phyloP scores from a whole-genome alignment of 306 rosid genomes.

The Arachis hypogaea region DNA sequence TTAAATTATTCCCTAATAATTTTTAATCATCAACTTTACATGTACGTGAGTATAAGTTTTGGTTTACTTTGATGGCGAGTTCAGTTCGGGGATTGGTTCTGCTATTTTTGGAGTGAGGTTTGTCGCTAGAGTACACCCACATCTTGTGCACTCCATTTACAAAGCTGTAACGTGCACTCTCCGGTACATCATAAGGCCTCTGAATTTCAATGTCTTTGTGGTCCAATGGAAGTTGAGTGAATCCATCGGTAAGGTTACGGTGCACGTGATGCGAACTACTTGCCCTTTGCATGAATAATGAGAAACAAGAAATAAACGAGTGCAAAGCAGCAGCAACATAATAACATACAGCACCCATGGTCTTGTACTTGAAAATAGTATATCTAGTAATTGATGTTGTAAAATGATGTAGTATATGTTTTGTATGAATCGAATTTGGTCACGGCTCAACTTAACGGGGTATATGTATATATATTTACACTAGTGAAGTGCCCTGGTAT shows the following conservation, averaged over 20 bases:
- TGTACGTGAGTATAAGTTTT: background rate
- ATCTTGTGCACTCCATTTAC: constrained; percentile 35
- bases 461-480: no score
- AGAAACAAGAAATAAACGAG: background rate
- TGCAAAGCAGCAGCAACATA: background rate
- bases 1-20: no score
- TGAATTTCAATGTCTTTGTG: constrained; percentile 14
- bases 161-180: constrained; percentile 35
- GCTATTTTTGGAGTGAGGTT: constrained; percentile 29
- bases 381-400: no score
- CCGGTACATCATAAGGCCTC: constrained; percentile 36
- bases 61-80: constrained; percentile 22
- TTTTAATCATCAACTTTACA: no score
- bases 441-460: background rate
- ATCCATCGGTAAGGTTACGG: constrained; percentile 31
- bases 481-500: no score
- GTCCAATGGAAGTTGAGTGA: constrained; percentile 26
- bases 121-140: constrained; percentile 47
- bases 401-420: no score
- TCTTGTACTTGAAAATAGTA: background rate
- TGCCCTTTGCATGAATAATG: background rate
- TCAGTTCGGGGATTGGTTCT: constrained; percentile 30
- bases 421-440: background rate
- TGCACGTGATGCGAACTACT: background rate
- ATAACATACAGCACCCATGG: constrained; percentile 6